Conservation (phyloP, 257 asterid species). For the Solanum ossicruentum region DNA sequence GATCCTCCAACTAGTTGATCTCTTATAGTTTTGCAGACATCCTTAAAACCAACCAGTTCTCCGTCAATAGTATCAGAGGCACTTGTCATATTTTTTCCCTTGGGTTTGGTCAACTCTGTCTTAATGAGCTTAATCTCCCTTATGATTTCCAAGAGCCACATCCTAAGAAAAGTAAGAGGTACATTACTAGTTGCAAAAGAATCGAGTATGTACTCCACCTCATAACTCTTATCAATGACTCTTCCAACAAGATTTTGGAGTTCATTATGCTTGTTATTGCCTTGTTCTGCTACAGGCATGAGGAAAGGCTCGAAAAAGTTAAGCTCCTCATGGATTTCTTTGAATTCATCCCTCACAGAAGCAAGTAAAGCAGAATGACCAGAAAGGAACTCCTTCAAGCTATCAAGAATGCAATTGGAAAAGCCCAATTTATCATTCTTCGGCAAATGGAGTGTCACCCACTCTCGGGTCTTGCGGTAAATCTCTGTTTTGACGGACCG, state of each 20-base stretch:
- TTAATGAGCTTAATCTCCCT: not conserved
- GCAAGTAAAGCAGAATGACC: not conserved
- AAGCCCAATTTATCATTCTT: not conserved
- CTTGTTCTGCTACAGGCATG: not conserved
- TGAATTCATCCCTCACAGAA: not conserved
- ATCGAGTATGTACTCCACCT: not conserved
- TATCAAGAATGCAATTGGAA: not conserved
- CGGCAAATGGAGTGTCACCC: not conserved
- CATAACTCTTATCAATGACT: not conserved
- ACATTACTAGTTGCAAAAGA: not conserved
- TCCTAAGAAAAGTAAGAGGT: not conserved
- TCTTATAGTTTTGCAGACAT: not conserved
- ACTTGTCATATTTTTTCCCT: not conserved
- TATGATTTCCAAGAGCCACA: not conserved
- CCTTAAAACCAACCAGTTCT: not conserved
- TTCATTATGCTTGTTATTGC: not conserved
- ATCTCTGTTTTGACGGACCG: not conserved
- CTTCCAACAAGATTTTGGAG: not conserved
- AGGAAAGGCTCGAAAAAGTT: not conserved
- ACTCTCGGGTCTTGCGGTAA: not conserved
- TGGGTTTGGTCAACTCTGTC: not conserved
- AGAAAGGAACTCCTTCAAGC: not conserved
- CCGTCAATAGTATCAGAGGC: not conserved
- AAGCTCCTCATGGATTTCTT: not conserved
- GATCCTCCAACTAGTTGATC: not conserved